A percentile compares a stretch with the other conserved stretches of the same genome.
phyloP scores from a whole-genome alignment of 176 grass and related monocot genomes.

The Zea luxurians region DNA sequence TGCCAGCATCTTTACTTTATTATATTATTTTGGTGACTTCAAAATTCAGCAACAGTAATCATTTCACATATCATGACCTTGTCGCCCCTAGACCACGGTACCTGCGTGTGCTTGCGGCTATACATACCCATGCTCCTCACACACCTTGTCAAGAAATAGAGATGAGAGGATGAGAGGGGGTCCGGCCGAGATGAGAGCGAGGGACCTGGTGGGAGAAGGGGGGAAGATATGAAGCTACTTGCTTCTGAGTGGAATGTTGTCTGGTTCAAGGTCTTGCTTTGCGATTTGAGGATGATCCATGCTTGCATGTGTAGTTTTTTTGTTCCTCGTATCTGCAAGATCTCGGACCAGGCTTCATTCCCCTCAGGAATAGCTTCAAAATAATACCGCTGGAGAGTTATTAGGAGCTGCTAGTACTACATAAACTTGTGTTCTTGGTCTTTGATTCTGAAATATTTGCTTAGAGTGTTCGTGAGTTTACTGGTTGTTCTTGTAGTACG shows the following conservation, averaged over 20 bases:
- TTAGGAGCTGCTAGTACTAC: neutral
- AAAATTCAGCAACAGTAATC: conserved; percentile 53
- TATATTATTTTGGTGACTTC: conserved; percentile 33
- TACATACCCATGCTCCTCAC: conserved; percentile 51
- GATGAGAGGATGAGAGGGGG: conserved; percentile 1
- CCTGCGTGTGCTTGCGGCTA: conserved; percentile 38
- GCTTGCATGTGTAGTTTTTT: neutral
- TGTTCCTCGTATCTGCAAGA: conserved; percentile 14
- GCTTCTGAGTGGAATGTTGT: conserved; percentile 95
- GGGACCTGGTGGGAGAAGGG: neutral
- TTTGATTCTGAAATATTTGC: conserved; percentile 1
- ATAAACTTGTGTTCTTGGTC: neutral
- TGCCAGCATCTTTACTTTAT: neutral
- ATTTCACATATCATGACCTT: conserved; percentile 85
- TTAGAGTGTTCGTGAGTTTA: neutral
- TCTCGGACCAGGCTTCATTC: conserved; percentile 99
- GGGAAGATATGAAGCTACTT: conserved; percentile 67
- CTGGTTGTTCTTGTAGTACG: neutral
- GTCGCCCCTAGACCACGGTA: conserved; percentile 21
- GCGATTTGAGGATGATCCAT: conserved; percentile 21
- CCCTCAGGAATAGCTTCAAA: conserved; percentile 80
- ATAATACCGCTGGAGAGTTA: neutral
- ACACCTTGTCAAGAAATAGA: conserved; percentile 24
- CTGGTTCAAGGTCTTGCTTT: conserved; percentile 72
- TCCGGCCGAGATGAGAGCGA: neutral